These are phyloP conservation scores for Yarrowia sp. DNA, from an alignment of 805 yeast species.

Conservation along the genomic window DNA sequence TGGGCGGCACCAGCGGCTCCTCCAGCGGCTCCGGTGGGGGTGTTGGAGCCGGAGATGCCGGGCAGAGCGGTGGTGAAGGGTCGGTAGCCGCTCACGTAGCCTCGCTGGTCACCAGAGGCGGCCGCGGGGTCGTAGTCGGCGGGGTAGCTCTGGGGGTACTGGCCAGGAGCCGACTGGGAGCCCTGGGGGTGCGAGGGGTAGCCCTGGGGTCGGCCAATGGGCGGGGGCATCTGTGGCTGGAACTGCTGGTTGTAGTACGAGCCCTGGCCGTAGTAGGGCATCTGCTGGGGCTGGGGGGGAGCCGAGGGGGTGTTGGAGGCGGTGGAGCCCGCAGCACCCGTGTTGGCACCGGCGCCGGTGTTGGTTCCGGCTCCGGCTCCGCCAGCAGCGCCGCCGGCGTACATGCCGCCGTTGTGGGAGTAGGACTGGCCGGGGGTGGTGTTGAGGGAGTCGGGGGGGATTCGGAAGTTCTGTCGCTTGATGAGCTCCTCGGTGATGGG, in stretches of 20 bases:
- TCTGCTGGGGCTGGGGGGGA: constrained; percentile 41
- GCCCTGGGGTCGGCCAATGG: constrained; percentile 38
- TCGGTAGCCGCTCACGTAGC: constrained; percentile 36
- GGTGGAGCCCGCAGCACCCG: constrained; percentile 10
- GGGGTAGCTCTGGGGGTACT: constrained; percentile 37
- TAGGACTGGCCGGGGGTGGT: constrained; percentile 34
- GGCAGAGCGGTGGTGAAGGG: constrained; percentile 39
- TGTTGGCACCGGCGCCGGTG: constrained; percentile 3
- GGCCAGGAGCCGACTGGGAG: constrained; percentile 35
- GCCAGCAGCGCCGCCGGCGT: constrained; percentile 19
- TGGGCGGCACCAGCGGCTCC: constrained; percentile 25
- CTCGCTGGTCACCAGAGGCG: constrained; percentile 31
- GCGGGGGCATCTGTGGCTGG: constrained; percentile 40
- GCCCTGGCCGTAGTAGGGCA: constrained; percentile 39
- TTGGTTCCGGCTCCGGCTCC: not conserved
- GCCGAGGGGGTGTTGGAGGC: constrained; percentile 33
- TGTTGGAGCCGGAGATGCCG: constrained; percentile 41
- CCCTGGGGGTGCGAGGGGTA: constrained; percentile 40
- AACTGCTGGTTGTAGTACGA: constrained; percentile 39
- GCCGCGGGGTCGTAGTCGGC: constrained; percentile 36
- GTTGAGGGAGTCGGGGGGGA: constrained; percentile 47
- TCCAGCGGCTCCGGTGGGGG: constrained; percentile 37
- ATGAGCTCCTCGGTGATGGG: constrained; percentile 51
- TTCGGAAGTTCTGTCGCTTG: constrained; percentile 49
- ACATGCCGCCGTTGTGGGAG: constrained; percentile 35